phyloP scores from a whole-genome alignment of 257 asterid species.

The Solanum dulcamara region DNA sequence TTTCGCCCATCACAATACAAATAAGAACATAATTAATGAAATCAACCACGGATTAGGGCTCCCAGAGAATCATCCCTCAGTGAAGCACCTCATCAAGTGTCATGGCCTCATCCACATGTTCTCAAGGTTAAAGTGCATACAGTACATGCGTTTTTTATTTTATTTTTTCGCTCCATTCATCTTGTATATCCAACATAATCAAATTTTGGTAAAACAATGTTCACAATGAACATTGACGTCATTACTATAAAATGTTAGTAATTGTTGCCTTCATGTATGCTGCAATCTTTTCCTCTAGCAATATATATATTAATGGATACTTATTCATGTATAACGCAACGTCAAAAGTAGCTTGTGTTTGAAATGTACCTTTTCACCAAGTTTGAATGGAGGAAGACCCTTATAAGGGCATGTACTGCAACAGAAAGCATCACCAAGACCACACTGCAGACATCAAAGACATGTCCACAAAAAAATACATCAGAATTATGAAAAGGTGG shows the following conservation, averaged over 20 bases:
- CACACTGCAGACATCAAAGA: slow-evolving; percentile 53
- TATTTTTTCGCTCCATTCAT: not conserved
- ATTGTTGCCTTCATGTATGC: not conserved
- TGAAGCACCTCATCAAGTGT: not conserved
- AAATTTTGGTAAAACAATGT: not conserved
- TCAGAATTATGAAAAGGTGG: not conserved
- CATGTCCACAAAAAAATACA: not conserved
- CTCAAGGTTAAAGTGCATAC: not conserved
- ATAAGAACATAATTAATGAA: not conserved
- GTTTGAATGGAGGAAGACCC: slow-evolving; percentile 82
- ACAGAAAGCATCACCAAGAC: slow-evolving; percentile 96
- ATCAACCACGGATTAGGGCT: not conserved
- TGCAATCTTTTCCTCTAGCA: not conserved
- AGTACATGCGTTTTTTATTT: not conserved
- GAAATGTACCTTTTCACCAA: slow-evolving; percentile 71
- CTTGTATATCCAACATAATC: not conserved
- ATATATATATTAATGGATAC: not conserved
- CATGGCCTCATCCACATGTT: not conserved
- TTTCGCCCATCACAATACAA: not conserved
- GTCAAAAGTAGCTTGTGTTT: not conserved
- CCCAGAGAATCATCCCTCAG: not conserved
- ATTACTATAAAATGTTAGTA: not conserved
- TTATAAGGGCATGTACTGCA: slow-evolving; percentile 91
- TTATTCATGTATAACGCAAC: not conserved
- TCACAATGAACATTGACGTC: not conserved